Percentiles rank a stretch among this genome's conserved stretches.
Conservation (phyloP, 345 rosid species). For the Moricandia moricandioides region DNA sequence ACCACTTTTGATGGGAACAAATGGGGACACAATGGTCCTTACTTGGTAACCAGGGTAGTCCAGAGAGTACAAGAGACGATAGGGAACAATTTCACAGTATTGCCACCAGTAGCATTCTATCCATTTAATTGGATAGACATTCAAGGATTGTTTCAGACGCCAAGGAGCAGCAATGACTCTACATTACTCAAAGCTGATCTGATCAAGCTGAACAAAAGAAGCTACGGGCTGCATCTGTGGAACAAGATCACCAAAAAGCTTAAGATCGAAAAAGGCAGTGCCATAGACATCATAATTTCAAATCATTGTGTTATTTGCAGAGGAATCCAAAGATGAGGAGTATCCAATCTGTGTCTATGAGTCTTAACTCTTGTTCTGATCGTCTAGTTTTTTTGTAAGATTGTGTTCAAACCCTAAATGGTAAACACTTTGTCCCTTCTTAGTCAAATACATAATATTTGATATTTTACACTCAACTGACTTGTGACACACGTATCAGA, state of each 20-base stretch:
- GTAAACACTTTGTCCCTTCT: not conserved
- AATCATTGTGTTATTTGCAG: constrained; percentile 55
- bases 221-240: constrained; percentile 76
- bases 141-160: constrained; percentile 50
- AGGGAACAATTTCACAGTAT: constrained; percentile 47
- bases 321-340: constrained; percentile 24
- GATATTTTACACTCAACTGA: not conserved
- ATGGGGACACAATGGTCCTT: constrained; percentile 93
- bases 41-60: constrained; percentile 66
- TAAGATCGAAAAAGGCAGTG: constrained; percentile 61
- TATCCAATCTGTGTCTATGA: not conserved
- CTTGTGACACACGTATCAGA: not conserved
- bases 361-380: not conserved
- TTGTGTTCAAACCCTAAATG: not conserved
- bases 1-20: constrained; percentile 66
- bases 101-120: constrained; percentile 66
- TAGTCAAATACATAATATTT: not conserved
- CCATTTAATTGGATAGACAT: constrained; percentile 70
- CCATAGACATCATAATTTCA: constrained; percentile 50
- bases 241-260: constrained; percentile 61
- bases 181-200: constrained; percentile 52
- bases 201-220: constrained; percentile 45
- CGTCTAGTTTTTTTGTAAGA: constrained; percentile 10
- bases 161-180: constrained; percentile 32
- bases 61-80: constrained; percentile 40